Evolutionary conservation across 1,284 basidiomycete genomes (phyloP).

Genomic region (Leccinum subfulvum): DNA sequence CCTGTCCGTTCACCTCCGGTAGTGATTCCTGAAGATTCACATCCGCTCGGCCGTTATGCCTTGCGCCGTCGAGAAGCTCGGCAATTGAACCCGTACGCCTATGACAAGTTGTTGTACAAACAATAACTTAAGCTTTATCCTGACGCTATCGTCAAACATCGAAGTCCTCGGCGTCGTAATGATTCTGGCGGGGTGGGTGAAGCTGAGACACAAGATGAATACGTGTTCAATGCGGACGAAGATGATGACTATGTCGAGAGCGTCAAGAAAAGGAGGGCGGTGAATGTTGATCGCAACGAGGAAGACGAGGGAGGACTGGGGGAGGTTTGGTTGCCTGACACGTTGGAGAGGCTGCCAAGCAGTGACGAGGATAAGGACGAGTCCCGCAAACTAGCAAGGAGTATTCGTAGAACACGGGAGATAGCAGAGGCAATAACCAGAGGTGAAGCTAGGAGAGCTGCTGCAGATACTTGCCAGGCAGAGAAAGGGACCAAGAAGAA

Average conservation of each 20-base stretch:
- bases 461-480: slow-evolving; percentile 13
- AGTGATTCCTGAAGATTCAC: slow-evolving; percentile 19
- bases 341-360: slow-evolving; percentile 36
- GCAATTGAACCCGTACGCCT: slow-evolving; percentile 55
- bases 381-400: slow-evolving; percentile 21
- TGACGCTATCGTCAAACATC: slow-evolving; percentile 56
- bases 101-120: slow-evolving; percentile 50
- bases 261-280: slow-evolving; percentile 9
- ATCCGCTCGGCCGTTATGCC: slow-evolving; percentile 41
- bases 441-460: slow-evolving; percentile 16
- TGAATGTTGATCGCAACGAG: slow-evolving; percentile 9
- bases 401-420: slow-evolving; percentile 23
- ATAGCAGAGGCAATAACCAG: slow-evolving; percentile 24
- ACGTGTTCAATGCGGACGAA: slow-evolving; percentile 20
- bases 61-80: slow-evolving; percentile 48
- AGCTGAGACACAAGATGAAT: slow-evolving; percentile 34
- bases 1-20: slow-evolving; percentile 1
- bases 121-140: slow-evolving; percentile 46
- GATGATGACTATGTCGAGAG: slow-evolving; percentile 29
- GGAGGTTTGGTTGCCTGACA: slow-evolving; percentile 29
- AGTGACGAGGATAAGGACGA: slow-evolving; percentile 41
- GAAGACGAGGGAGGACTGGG: neutral
- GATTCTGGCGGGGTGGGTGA: slow-evolving; percentile 13
- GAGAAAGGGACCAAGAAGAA: slow-evolving; percentile 10
- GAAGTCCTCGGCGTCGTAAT: slow-evolving; percentile 27